phyloP scores from a whole-genome alignment of 352 stramenopile genomes.

The Blastocystis hominis region DNA sequence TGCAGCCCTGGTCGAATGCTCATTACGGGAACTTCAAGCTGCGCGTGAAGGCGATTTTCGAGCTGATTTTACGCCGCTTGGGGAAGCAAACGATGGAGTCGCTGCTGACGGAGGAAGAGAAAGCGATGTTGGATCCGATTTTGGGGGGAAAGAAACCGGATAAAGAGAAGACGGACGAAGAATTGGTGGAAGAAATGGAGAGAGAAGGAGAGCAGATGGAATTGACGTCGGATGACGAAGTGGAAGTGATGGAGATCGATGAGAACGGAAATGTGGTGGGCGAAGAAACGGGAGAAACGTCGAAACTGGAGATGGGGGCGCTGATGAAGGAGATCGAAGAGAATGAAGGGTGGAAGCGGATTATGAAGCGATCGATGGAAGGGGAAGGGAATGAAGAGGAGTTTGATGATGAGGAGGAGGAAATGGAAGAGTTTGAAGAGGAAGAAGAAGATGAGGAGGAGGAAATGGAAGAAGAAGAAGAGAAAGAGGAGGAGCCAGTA shows the following conservation, averaged over 20 bases:
- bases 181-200: background rate
- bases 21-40: conserved; percentile 58
- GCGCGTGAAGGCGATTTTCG: conserved; percentile 54
- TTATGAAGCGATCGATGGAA: background rate
- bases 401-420: background rate
- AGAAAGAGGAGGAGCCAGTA: background rate
- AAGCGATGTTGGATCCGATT: conserved; percentile 23
- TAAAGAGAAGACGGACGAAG: background rate
- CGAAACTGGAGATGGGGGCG: background rate
- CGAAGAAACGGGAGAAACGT: background rate
- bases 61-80: conserved; percentile 58
- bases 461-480: conserved; percentile 21
- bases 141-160: background rate
- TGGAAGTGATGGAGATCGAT: conserved; percentile 20
- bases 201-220: background rate
- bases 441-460: conserved; percentile 2
- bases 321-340: background rate
- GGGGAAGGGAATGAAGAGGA: background rate
- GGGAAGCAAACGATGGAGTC: background rate
- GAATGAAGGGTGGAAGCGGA: background rate
- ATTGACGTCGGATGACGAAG: background rate
- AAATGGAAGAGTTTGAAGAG: background rate
- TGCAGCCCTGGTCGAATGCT: conserved; percentile 58
- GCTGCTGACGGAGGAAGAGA: conserved; percentile 2
- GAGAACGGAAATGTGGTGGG: background rate